Conservation (phyloP, 306 rosid genomes). For the Potentilla sterilis region DNA sequence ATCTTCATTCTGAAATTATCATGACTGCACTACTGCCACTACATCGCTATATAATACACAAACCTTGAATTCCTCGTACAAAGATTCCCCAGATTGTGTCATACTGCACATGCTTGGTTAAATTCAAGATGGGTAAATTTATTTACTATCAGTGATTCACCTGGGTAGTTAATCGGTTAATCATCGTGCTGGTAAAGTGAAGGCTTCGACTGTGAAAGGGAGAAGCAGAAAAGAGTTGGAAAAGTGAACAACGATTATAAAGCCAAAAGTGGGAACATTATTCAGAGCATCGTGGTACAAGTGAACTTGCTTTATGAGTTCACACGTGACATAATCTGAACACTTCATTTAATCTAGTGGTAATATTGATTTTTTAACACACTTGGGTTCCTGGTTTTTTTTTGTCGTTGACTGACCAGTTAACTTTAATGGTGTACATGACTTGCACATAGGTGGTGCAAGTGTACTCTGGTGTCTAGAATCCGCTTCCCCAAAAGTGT, state of each 20-base stretch:
- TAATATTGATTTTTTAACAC: too few relatives aligned
- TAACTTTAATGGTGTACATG: too few relatives aligned
- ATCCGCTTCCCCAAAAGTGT: not conserved
- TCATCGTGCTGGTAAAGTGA: not conserved
- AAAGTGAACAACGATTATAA: slow-evolving; percentile 33
- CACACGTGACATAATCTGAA: too few relatives aligned
- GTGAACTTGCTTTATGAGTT: too few relatives aligned
- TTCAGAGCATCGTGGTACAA: too few relatives aligned
- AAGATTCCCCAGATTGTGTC: slow-evolving; percentile 7
- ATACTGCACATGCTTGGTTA: slow-evolving; percentile 7
- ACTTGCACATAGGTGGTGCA: too few relatives aligned
- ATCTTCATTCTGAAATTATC: too few relatives aligned
- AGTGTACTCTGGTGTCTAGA: too few relatives aligned
- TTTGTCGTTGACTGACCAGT: too few relatives aligned
- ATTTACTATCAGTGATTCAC: not conserved
- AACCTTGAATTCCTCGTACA: slow-evolving; percentile 4
- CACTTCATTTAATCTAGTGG: too few relatives aligned
- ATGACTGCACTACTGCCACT: not conserved
- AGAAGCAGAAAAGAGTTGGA: slow-evolving; percentile 18
- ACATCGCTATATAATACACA: not conserved
- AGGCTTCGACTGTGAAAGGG: slow-evolving; percentile 9
- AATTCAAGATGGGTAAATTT: not conserved
- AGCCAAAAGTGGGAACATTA: too few relatives aligned
- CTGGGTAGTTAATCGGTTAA: not conserved
- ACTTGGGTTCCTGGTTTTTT: too few relatives aligned